Conservation (phyloP, 2,329 filamentous ascomycete genomes). For the Aureobasidium vineae region DNA sequence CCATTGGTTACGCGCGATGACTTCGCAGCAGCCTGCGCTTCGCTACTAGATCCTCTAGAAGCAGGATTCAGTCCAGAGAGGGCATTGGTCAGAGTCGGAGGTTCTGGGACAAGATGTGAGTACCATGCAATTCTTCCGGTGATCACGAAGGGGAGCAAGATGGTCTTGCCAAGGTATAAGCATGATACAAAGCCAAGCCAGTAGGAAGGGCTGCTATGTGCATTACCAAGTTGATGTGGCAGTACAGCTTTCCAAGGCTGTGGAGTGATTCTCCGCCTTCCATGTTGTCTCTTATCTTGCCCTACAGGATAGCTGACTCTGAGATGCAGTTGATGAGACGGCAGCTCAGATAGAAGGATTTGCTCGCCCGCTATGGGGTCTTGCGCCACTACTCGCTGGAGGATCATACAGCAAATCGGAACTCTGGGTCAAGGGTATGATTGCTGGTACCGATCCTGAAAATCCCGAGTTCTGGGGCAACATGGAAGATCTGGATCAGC, state of each 20-base stretch:
- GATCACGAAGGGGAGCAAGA: background rate
- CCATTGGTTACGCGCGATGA: conserved; percentile 44
- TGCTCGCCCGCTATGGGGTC: conserved; percentile 71
- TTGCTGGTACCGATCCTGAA: conserved; percentile 67
- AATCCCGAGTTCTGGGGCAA: conserved; percentile 73
- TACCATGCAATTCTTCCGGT: conserved; percentile 16
- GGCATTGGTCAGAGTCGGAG: conserved; percentile 66
- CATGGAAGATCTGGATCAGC: conserved; percentile 72
- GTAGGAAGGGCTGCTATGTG: background rate
- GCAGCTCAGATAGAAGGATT: conserved; percentile 76
- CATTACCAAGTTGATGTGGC: background rate
- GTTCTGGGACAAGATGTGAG: conserved; percentile 65
- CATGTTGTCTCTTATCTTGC: background rate
- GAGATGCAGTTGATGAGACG: conserved; percentile 61
- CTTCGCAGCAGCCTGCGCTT: conserved; percentile 45
- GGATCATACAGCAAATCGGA: conserved; percentile 63
- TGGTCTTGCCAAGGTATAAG: background rate
- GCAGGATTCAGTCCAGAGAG: conserved; percentile 68
- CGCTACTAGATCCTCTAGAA: conserved; percentile 66
- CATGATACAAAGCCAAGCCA: conserved; percentile 1
- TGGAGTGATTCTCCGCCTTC: background rate
- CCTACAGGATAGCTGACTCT: background rate
- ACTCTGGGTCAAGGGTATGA: conserved; percentile 68
- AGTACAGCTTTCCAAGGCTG: background rate
- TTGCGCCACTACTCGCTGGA: conserved; percentile 68